phyloP scores from a whole-genome alignment of 345 rosid genomes.

The Salix viminalis region DNA sequence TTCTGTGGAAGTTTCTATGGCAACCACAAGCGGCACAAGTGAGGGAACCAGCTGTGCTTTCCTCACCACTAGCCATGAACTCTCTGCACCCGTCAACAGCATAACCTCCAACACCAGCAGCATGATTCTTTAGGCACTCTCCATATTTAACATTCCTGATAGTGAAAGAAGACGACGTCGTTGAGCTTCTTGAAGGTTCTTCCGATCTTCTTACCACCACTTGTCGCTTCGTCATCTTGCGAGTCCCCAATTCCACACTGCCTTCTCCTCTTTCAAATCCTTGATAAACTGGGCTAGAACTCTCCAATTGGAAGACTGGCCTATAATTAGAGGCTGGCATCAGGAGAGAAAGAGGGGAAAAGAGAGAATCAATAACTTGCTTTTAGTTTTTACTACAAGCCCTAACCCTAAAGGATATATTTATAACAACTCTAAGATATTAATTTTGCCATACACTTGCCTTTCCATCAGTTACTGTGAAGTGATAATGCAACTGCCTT shows the following conservation, averaged over 20 bases:
- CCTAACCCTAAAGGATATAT: constrained; percentile 54
- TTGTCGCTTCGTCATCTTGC: constrained; percentile 64
- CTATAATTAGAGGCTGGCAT: constrained; percentile 3
- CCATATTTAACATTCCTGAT: constrained; percentile 50
- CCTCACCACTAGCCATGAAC: constrained; percentile 64
- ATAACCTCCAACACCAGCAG: constrained; percentile 60
- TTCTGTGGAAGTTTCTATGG: constrained; percentile 30
- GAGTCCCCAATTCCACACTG: neutral
- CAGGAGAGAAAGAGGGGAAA: constrained; percentile 6
- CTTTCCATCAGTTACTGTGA: constrained; percentile 27
- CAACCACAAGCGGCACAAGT: constrained; percentile 40
- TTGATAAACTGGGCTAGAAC: constrained; percentile 7
- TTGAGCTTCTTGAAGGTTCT: constrained; percentile 42
- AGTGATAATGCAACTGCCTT: constrained; percentile 45
- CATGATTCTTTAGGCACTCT: constrained; percentile 83
- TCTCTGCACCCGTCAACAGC: constrained; percentile 84
- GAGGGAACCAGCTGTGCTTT: constrained; percentile 24
- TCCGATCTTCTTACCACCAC: constrained; percentile 56
- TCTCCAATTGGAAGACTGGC: neutral
- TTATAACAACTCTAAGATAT: constrained; percentile 21
- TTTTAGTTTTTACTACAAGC: constrained; percentile 18
- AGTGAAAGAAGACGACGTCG: constrained; percentile 33
- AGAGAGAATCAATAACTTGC: constrained; percentile 11
- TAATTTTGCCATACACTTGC: constrained; percentile 10
- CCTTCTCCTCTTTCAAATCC: neutral